Conservation (phyloP, 192 early-diverging fungal species). For the Spinellus fusiger region DNA sequence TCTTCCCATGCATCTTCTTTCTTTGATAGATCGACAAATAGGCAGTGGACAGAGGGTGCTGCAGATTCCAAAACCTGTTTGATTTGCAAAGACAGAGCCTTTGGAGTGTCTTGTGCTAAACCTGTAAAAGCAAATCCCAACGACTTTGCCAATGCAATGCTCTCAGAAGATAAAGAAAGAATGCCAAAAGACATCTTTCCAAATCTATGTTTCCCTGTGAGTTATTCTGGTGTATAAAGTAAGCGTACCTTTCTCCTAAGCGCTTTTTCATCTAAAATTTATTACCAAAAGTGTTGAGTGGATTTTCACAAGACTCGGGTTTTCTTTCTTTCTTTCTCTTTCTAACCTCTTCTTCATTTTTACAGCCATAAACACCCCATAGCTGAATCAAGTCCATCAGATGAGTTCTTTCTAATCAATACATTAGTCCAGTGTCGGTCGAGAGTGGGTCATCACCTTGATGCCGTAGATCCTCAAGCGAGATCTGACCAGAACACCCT, state of each 20-base stretch:
- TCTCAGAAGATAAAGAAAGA: not conserved
- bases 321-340: not conserved
- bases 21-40: slow-evolving; percentile 2
- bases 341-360: no score
- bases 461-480: not conserved
- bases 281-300: not conserved
- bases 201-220: no score
- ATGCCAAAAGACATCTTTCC: not conserved
- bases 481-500: slow-evolving; percentile 5
- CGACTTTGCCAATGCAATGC: not conserved
- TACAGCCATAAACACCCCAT: not conserved
- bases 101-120: no score
- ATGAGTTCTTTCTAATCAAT: not conserved
- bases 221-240: no score
- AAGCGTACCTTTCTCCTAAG: no score
- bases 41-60: not conserved
- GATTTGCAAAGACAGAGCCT: no score
- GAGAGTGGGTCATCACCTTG: not conserved
- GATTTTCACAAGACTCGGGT: not conserved
- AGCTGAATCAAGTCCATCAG: not conserved
- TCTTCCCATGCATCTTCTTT: not conserved
- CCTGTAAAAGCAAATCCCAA: not conserved
- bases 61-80: not conserved
- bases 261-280: not conserved
- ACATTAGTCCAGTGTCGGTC: not conserved